Base-by-base conservation (phyloP, 106 monocot genomes). In the Alisma plantagoaquatica region DNA sequence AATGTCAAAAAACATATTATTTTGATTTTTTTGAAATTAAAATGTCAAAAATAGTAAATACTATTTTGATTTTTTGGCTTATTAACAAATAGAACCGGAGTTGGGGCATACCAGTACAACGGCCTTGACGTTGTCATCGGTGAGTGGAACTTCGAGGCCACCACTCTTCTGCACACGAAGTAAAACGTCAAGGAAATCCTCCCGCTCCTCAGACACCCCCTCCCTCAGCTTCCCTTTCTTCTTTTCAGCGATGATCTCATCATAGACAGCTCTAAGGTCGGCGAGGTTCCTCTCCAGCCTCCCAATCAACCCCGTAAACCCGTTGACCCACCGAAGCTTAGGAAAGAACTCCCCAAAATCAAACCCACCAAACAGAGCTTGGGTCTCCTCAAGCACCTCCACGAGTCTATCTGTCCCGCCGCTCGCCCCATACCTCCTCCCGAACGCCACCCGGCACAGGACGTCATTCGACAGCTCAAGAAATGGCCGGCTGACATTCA, bases 91-190 rank as follows among this genome's bases (percentile, higher is more conserved):
- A n/a, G n/a, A n/a, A n/a, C n/a, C n/a, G n/a, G n/a, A n/a, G n/a
- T n/a, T n/a, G n/a, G n/a, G n/a, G n/a, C n/a, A n/a, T 38, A 46
- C 45, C 45, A 46, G 12, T 46, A 46, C 19, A 17, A 46, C n/a
- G n/a, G 45, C 45, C 19, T 46, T 46, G 7, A 46, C 17, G 45
- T 46, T 46, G 12, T 46, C 45, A 17, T 11, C 12, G 4, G 7
- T 46, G 3, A 17, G 45, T 9, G 5, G 45, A 46, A 46, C 12
- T 3, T 18, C 17, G n/a, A 4, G 5, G 45, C 17, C 3, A 3
- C 45, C 45, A 3, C 4, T 17, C 45, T 46, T 18, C 17, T 46
- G 45, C 7, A 46, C 16, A 4, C 11, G 3, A 9, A 46, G 45
- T 3, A 46, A 18, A 4, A 46, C 45, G 19, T 46, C 45, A 7